Evolutionary conservation across 208 protist genomes (phyloP).

Genomic region (Tritrichomonas foetus): DNA sequence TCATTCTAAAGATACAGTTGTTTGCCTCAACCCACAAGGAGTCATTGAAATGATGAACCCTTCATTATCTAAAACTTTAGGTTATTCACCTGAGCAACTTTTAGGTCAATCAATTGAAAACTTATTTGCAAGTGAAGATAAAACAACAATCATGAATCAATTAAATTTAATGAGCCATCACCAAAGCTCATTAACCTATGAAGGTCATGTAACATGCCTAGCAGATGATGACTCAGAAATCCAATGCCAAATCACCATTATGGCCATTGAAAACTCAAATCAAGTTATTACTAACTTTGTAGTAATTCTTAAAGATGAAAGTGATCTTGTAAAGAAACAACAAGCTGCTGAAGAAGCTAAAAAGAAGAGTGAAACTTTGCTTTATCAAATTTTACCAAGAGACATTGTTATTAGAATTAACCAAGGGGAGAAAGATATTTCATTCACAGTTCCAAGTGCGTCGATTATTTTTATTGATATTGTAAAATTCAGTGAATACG

Average conservation of each 20-base stretch:
- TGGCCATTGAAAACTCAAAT: neutral
- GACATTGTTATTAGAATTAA: neutral
- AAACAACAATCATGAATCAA: neutral
- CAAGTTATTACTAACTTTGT: neutral
- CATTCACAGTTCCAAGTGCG: neutral
- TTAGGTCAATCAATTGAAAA: neutral
- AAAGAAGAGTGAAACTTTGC: neutral
- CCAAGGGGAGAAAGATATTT: constrained; percentile 39
- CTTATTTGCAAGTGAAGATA: neutral
- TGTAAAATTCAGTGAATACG: neutral
- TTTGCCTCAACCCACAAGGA: neutral
- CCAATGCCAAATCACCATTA: neutral
- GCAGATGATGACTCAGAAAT: neutral
- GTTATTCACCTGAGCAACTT: neutral
- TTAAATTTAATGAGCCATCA: neutral
- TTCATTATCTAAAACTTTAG: neutral
- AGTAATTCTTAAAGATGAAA: neutral
- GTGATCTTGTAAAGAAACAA: neutral
- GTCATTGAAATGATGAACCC: neutral
- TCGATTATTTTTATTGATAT: constrained; percentile 31
- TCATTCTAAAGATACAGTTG: neutral
- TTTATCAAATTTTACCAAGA: constrained; percentile 1
- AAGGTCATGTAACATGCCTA: neutral
- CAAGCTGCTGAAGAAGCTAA: neutral
- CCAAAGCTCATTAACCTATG: neutral